These are phyloP conservation scores for Volvariella surrecta DNA, from an alignment of 1,284 basidiomycete genomes.

Conservation along the genomic window DNA sequence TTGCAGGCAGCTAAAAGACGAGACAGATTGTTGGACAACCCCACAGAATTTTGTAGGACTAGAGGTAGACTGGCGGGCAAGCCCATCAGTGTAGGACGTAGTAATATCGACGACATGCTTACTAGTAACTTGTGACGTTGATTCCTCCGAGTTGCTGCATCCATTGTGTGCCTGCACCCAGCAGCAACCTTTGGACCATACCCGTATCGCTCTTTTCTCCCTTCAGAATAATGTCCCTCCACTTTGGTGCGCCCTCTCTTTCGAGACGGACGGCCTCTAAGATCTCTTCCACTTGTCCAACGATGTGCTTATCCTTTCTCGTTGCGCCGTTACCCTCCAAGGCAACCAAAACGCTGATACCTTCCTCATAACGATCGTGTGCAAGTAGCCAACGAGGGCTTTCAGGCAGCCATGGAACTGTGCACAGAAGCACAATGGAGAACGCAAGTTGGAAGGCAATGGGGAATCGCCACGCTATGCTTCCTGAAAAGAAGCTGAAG, in stretches of 20 bases:
- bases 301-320: slow-evolving; percentile 23
- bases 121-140: slow-evolving; percentile 64
- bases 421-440: slow-evolving; percentile 49
- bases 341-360: slow-evolving; percentile 28
- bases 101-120: slow-evolving; percentile 6
- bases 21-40: slow-evolving; percentile 33
- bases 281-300: slow-evolving; percentile 29
- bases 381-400: slow-evolving; percentile 56
- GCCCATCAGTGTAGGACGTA: not conserved
- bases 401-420: slow-evolving; percentile 59
- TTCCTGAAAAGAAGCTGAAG: slow-evolving; percentile 37
- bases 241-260: slow-evolving; percentile 28
- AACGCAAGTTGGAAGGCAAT: slow-evolving; percentile 63
- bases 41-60: slow-evolving; percentile 37
- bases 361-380: slow-evolving; percentile 31
- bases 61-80: slow-evolving; percentile 27
- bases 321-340: slow-evolving; percentile 28
- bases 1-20: slow-evolving; percentile 40
- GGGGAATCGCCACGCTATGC: slow-evolving; percentile 56
- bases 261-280: slow-evolving; percentile 33
- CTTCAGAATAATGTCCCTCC: slow-evolving; percentile 26
- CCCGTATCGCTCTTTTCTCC: slow-evolving; percentile 32
- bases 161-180: slow-evolving; percentile 52
- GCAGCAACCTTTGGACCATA: slow-evolving; percentile 40
- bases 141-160: slow-evolving; percentile 71